phyloP scores from a whole-genome alignment of 495 filamentous ascomycete genomes.

The Terfezia claveryi region DNA sequence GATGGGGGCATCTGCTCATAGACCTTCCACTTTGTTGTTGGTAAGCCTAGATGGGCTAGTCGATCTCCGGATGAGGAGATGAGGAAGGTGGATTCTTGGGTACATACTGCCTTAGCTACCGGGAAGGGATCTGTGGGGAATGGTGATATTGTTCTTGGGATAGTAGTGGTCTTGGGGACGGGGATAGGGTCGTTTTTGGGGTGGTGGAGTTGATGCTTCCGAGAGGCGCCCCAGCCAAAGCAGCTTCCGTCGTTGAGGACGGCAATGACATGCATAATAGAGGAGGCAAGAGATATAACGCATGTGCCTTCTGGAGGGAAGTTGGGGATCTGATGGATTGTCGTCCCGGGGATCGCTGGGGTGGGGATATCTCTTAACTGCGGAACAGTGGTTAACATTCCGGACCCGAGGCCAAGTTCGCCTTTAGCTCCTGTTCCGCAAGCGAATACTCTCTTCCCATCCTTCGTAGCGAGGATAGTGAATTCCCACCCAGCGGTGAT shows the following conservation, averaged over 20 bases:
- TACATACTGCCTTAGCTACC: constrained; percentile 44
- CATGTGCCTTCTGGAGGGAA: constrained; percentile 35
- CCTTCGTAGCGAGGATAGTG: constrained; percentile 31
- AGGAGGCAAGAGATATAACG: constrained; percentile 38
- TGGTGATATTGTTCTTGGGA: neutral
- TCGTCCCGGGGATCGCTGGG: constrained; percentile 4
- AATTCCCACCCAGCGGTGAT: constrained; percentile 60
- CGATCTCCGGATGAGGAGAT: constrained; percentile 28
- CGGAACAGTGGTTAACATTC: constrained; percentile 12
- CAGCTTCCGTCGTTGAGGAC: constrained; percentile 52
- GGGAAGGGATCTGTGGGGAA: constrained; percentile 33
- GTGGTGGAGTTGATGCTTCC: constrained; percentile 62
- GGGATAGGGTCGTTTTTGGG: neutral
- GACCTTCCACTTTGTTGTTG: no score
- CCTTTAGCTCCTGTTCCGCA: constrained; percentile 46
- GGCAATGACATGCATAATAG: constrained; percentile 55
- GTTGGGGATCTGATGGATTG: constrained; percentile 24
- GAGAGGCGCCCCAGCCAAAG: constrained; percentile 70
- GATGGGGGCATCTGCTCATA: no score
- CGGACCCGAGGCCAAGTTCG: constrained; percentile 41
- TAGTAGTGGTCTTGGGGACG: neutral
- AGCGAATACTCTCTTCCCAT: constrained; percentile 28
- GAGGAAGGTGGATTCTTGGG: constrained; percentile 60
- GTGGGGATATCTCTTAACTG: no score
- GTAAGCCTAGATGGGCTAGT: no score